Base-by-base conservation (phyloP, 2,329 filamentous ascomycete species). In the Paraphaeosphaeria minitans region DNA sequence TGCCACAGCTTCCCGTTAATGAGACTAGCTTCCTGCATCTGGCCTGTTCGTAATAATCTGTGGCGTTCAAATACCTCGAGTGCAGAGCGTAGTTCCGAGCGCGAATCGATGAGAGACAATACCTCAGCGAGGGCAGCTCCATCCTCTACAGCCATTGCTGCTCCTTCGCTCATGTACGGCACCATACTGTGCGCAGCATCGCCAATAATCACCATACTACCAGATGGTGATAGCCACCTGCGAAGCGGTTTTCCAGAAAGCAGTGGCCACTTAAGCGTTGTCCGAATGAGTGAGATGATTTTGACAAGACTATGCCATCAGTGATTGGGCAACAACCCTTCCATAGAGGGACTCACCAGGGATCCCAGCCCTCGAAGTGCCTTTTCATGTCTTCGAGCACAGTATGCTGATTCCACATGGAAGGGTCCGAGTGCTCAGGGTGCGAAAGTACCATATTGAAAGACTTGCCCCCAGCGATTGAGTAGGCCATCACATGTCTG, bases 61-160 rank as follows among this genome's bases (percentile, higher is more conserved):
- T 74, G 7, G 76, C 72, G 16, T 78, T 81, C 73, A 48, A 78
- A 82, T 2, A 80, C 57, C 0, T 57, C 12, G 0, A 83, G 67
- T 0, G 77, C 77, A 4, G 51, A 29, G 13, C 58, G 53, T 1
- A 82, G 56, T 39, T 79, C 64, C 1, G 60, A 42, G 0, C 29
- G 14, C 0, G 65, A 63, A 0, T 47, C 45, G 2, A 79, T 66
- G 1, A 74, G 61, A 8, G 56, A 62, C 3, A 81, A 42, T 12
- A 46, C 27, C 8, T 59, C 78, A 0, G 87, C 87, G 0, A 90
- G 73, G 0, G 87, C 85, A 0, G 86, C 86, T 0, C 86, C 87
- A 54, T 90, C 88, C 66, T 90, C 88, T 0, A 90, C 77, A 0
- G 85, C 84, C 1, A 83, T 86, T 67, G 89, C 89, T 16, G 88